phyloP scores from a whole-genome alignment of 176 grass and related monocot species.

The Metroxylon sagu region DNA sequence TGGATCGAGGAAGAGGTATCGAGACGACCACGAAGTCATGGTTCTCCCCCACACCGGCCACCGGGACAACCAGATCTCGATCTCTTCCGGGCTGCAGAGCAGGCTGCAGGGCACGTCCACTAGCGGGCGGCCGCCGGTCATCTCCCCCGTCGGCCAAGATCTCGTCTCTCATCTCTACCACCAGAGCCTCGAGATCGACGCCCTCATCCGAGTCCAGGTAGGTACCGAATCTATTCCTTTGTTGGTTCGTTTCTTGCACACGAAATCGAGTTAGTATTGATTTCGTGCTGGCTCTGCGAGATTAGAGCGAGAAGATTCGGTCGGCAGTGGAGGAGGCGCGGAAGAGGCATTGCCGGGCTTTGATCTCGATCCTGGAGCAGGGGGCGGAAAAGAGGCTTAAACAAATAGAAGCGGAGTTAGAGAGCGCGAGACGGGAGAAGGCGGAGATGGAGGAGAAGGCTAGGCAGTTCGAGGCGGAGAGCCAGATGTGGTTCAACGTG shows the following conservation, averaged over 20 bases:
- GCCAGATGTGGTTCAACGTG: slow-evolving; percentile 6
- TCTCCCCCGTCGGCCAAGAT: neutral
- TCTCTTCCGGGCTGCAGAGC: neutral
- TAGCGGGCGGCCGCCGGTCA: neutral
- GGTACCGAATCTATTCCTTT: neutral
- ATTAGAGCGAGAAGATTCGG: slow-evolving; percentile 1
- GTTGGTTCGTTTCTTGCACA: neutral
- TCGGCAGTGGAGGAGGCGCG: neutral
- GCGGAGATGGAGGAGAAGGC: slow-evolving; percentile 13
- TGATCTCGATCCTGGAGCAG: neutral
- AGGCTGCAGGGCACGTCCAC: slow-evolving; percentile 6
- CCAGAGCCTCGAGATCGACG: neutral
- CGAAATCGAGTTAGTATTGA: neutral
- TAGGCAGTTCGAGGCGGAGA: slow-evolving; percentile 4
- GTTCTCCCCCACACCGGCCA: too few species aligned
- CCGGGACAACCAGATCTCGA: too few species aligned
- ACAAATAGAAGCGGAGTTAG: slow-evolving; percentile 6
- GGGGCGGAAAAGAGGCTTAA: neutral
- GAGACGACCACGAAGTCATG: too few species aligned
- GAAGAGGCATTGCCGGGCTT: slow-evolving; percentile 1
- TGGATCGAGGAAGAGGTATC: too few species aligned
- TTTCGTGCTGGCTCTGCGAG: neutral
- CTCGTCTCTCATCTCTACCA: neutral
- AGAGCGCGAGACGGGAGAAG: neutral
- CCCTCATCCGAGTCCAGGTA: slow-evolving; percentile 1